Evolutionary conservation across 75 land plant genomes (phyloP), one percentile per base, ranked within the genome.

Genomic region (Sequoiadendron giganteum): DNA sequence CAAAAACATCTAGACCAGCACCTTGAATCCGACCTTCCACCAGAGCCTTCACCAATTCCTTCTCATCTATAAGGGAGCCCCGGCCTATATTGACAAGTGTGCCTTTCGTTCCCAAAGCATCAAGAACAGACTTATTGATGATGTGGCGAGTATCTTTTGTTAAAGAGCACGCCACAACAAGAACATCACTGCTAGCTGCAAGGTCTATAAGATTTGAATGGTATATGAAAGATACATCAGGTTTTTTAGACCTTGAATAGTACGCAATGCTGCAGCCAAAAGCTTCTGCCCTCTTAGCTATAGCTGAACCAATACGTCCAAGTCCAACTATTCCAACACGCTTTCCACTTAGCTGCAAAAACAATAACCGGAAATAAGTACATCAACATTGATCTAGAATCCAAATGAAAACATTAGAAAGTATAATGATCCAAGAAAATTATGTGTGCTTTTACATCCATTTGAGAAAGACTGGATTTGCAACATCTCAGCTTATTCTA

Each of bases 1-100:
- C 99, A 89, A 90, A 98, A 48, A 97, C 99, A 89, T 97, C 99
- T 30, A 97, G 91, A 10, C 99, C 99, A 45, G 99, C 99, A 10
- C 97, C 99, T 61, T 95, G 97, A 16, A 98, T 40, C 6, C 99
- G 92, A 28, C 94, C 91, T 82, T 97, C 99, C 39, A 93, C 85
- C 65, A 97, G 90, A 16, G 99, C 99, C 43, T 93, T 90, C 25
- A 98, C 99, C 25, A 98, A 93, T 89, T 97, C 99, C 38, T 89
- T 86, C 88, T 98, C 99, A 85, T 98, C 96, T 1, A 98, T 93
- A 48, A 94, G 93, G 13, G 94, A 90, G 11, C 99, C 99, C 13
- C 99, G 88, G 21, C 95, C 98, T 75, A 98, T 93, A 87, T 98
- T 98, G 70, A 98, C 92, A 49, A 97, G 92, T 75, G 94, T 87